Evolutionary conservation across 23 red algal genomes (phyloP).

Genomic region (Gracilaria gracilis): DNA sequence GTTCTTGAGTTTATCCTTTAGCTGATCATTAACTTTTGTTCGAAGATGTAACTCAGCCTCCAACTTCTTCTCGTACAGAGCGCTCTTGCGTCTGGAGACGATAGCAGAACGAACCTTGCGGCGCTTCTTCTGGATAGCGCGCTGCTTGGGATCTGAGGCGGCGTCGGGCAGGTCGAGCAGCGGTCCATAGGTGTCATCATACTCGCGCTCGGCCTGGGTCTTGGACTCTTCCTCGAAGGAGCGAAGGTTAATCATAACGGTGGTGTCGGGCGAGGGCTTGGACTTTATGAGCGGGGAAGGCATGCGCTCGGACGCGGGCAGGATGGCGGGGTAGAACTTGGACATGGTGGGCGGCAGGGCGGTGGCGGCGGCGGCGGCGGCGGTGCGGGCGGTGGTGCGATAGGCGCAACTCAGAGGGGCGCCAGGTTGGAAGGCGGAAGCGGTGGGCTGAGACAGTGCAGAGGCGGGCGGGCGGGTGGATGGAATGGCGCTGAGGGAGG

Average conservation of each 20-base stretch:
- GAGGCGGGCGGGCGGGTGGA: too few species aligned
- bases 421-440: not conserved
- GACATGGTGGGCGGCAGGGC: not conserved
- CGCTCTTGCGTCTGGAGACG: conserved; percentile 61
- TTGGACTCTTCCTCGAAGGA: conserved; percentile 66
- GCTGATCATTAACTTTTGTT: conserved; percentile 29
- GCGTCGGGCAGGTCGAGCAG: conserved; percentile 29
- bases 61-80: conserved; percentile 55
- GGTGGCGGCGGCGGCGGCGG: not conserved
- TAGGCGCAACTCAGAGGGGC: not conserved
- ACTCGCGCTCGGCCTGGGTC: conserved; percentile 53
- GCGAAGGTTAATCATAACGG: conserved; percentile 56
- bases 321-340: conserved; percentile 27
- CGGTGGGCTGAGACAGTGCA: not conserved
- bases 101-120: conserved; percentile 65
- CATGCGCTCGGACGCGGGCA: conserved; percentile 7
- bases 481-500: too few species aligned
- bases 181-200: conserved; percentile 42
- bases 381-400: not conserved
- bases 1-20: conserved; percentile 20
- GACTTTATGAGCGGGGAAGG: conserved; percentile 53
- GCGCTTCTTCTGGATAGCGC: conserved; percentile 36
- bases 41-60: conserved; percentile 45
- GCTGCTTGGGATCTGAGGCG: conserved; percentile 5
- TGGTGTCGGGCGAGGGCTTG: conserved; percentile 43